phyloP scores from a whole-genome alignment of 768 basidiomycete species.

The Lyophyllum decastes region DNA sequence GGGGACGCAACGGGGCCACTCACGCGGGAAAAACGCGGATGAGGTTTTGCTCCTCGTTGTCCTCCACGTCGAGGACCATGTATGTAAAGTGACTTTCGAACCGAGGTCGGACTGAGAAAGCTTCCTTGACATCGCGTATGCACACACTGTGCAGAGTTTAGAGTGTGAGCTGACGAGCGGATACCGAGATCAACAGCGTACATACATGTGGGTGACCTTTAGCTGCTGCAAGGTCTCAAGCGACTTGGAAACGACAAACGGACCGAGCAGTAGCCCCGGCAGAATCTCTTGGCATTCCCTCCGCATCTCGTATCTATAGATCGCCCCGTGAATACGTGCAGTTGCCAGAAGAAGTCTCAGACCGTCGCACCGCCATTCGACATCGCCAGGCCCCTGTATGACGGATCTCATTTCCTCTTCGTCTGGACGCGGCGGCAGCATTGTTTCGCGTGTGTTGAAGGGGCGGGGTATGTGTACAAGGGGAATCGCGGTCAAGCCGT shows the following conservation, averaged over 20 bases:
- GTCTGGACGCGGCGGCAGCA: conserved; percentile 7
- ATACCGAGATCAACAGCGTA: conserved; percentile 13
- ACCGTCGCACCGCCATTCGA: conserved; percentile 73
- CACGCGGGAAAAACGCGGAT: conserved; percentile 89
- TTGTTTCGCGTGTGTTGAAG: not conserved
- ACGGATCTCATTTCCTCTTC: conserved; percentile 55
- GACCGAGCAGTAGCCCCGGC: conserved; percentile 79
- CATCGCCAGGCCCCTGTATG: conserved; percentile 78
- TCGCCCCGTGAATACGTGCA: not conserved
- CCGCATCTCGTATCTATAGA: conserved; percentile 85
- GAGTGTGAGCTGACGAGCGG: not conserved
- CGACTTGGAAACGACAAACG: conserved; percentile 87
- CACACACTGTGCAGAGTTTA: conserved; percentile 62
- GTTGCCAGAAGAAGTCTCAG: not conserved
- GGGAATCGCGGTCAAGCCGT: not conserved
- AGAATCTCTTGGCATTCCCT: conserved; percentile 93
- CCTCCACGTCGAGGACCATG: conserved; percentile 82
- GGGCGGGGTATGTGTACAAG: not conserved
- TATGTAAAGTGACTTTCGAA: conserved; percentile 82
- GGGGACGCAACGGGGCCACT: conserved; percentile 18
- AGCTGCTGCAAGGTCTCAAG: conserved; percentile 64
- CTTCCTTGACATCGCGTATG: conserved; percentile 87
- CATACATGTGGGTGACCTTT: conserved; percentile 82
- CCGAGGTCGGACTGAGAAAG: conserved; percentile 85
- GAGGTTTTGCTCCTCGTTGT: conserved; percentile 93